Evolutionary conservation across 148 eudicot species (phyloP).

Genomic region (Spergularia marina): DNA sequence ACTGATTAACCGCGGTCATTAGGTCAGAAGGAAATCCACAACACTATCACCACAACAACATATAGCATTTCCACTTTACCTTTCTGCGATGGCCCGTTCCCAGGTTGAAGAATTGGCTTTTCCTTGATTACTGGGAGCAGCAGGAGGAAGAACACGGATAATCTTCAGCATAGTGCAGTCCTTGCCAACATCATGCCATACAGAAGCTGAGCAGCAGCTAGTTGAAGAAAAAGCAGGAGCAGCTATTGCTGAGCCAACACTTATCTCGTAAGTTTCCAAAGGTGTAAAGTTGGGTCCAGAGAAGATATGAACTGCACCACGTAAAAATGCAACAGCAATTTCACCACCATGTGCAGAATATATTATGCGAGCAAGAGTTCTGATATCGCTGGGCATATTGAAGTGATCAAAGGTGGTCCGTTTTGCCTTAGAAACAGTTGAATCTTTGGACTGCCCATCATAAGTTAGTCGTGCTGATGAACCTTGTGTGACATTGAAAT

Average conservation of each 20-base stretch:
- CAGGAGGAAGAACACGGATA: slow-evolving; percentile 92
- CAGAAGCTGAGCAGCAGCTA: slow-evolving; percentile 96
- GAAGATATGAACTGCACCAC: slow-evolving; percentile 87
- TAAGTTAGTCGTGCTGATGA: slow-evolving; percentile 30
- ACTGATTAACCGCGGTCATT: no score
- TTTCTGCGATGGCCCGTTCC: slow-evolving; percentile 99
- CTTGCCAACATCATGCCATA: slow-evolving; percentile 79
- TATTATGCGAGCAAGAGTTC: slow-evolving; percentile 91
- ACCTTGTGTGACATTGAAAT: slow-evolving; percentile 52
- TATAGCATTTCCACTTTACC: slow-evolving; percentile 34
- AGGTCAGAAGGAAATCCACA: no score
- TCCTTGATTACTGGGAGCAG: slow-evolving; percentile 64
- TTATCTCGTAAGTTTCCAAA: slow-evolving; percentile 85
- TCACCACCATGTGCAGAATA: slow-evolving; percentile 98
- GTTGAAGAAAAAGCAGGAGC: slow-evolving; percentile 98
- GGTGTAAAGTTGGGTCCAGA: slow-evolving; percentile 76
- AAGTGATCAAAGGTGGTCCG: slow-evolving; percentile 90
- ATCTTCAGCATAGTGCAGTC: slow-evolving; percentile 84
- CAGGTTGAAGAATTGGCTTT: slow-evolving; percentile 78
- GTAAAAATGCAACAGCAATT: slow-evolving; percentile 90
- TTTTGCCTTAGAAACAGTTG: slow-evolving; percentile 50
- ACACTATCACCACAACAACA: no score
- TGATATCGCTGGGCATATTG: slow-evolving; percentile 95
- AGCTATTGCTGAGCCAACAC: slow-evolving; percentile 92
- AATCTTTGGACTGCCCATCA: slow-evolving; percentile 44